Base-by-base conservation (phyloP, 768 basidiomycete species). In the Hemileccinum impolitum region DNA sequence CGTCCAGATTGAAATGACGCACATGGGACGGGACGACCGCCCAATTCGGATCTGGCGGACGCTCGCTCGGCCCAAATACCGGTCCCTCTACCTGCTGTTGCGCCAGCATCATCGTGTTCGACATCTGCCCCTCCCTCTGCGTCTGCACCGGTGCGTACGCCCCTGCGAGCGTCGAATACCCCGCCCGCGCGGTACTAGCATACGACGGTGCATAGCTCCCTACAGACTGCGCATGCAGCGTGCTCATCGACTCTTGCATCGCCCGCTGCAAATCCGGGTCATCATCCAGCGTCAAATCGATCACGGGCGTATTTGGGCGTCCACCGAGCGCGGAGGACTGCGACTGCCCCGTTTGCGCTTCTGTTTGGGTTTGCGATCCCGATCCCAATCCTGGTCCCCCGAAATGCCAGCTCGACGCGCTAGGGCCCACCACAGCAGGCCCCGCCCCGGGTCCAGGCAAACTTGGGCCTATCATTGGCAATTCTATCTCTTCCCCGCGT, bases 1-100 rank as follows among this genome's bases (percentile, higher is more conserved):
- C 38, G 26, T 28, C 17, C 14, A 35, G 35, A 26, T 21, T 6
- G 23, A n/a, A 26, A 35, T 18, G n/a, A 13, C 11, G 37, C 70
- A 86, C 86, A 61, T 84, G 81, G 6, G 85, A 80, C 17, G 80
- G 79, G 8, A 87, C 85, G 61, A 87, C 64, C 42, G 83, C 82
- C 86, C 85, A 87, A 47, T 74, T 75, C 1, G 83, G 77, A 61
- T 87, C 74, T 2, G 85, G 75, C 4, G 82, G 75, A 36, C 85
- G 74, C 34, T 81, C 70, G 51, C 77, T 82, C 14, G 84, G 82
- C 0, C 79, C 75, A 64, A 87, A 82, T 36, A 72, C 69, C 1
- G 75, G 65, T 7, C 61, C 66, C 23, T 63, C 63, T 42, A 71
- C 57, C 30, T 71, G 69, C 4, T 48, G 38, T 30, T 52, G 51